Conservation (phyloP, 192 early-diverging fungal genomes). For the Radiomyces spectabilis region DNA sequence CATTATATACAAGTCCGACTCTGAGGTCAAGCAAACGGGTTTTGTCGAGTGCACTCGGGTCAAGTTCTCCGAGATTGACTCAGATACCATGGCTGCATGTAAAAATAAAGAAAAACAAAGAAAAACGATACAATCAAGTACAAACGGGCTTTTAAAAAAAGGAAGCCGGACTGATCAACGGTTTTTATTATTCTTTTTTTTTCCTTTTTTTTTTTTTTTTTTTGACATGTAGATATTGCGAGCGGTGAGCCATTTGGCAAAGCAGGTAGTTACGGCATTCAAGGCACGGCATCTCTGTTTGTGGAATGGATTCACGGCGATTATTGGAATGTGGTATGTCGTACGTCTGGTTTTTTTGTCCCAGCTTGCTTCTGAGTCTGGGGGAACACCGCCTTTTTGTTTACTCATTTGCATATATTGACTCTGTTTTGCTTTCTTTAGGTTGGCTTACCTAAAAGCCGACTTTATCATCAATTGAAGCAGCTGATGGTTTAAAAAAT, state of each 20-base stretch:
- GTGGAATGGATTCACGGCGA: slow-evolving; percentile 70
- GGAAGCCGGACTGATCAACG: too few species aligned
- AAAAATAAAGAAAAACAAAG: not conserved
- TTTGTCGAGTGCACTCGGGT: slow-evolving; percentile 64
- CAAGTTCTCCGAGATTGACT: slow-evolving; percentile 4
- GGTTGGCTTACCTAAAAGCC: not conserved
- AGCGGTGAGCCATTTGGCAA: slow-evolving; percentile 59
- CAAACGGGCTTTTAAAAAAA: too few species aligned
- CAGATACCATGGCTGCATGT: not conserved
- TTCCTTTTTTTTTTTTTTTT: not conserved
- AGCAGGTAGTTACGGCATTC: slow-evolving; percentile 84
- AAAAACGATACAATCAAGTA: not conserved
- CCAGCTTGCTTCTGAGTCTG: not conserved
- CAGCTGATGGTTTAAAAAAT: too few species aligned
- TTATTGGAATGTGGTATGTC: slow-evolving; percentile 77
- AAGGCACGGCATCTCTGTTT: slow-evolving; percentile 64
- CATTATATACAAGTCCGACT: slow-evolving; percentile 32
- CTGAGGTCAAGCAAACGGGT: slow-evolving; percentile 11
- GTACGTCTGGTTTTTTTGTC: not conserved
- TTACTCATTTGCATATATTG: not conserved
- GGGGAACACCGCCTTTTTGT: not conserved
- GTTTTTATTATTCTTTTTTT: slow-evolving; percentile 13
- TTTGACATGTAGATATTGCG: slow-evolving; percentile 26
- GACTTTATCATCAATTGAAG: not conserved
- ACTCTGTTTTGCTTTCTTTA: not conserved